Evolutionary conservation across 352 stramenopile genomes (phyloP), one percentile per base, ranked within the genome.

Genomic region (Thalassiosira sp.): DNA sequence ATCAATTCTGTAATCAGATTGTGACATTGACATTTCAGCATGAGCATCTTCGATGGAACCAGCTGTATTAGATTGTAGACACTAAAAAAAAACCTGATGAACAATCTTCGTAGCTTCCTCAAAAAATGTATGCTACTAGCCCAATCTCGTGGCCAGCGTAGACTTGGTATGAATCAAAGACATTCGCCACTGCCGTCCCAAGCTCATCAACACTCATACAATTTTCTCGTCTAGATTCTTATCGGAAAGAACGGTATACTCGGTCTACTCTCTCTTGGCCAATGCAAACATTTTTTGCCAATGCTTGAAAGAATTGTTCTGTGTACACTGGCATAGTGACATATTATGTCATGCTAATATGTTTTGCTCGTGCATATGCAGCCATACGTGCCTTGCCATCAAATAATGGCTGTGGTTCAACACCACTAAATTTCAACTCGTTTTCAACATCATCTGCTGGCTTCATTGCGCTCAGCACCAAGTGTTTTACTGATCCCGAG

Each of bases 91-190:
- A 16, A 76, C 51, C 25, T 75, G 43, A 20, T 75, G 18, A 16
- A 85, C 67, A 40, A 87, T 74, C 20, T 75, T 46, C 20, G 69
- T 59, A 18, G 75, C 65, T 75, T 85, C 74, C 0, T 22, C 42
- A 3, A 82, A 43, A 27, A 66, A 75, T 76, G 27, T 89, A 74
- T 13, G 82, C 84, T 0, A 89, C 65, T 24, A 89, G 46, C 8
- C 52, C 78, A 68, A 89, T 81, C 52, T 89, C 82, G 67, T 87
- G 82, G n/a, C 82, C 82, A 49, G 78, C 70, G 72, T 74, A 89
- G 27, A 82, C 63, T 52, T 89, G 60, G 49, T 85, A 89, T 1
- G 56, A 78, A 61, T 86, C 73, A 67, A 89, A 87, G 15, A 89
- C 84, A 63, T 83, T 82, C 1, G 78, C 79, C 37, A 86, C 82